A percentile compares a stretch with the other conserved stretches of the same genome.
Evolutionary conservation across 2,329 filamentous ascomycete genomes (phyloP).

Genomic region (Esteya vermicola): DNA sequence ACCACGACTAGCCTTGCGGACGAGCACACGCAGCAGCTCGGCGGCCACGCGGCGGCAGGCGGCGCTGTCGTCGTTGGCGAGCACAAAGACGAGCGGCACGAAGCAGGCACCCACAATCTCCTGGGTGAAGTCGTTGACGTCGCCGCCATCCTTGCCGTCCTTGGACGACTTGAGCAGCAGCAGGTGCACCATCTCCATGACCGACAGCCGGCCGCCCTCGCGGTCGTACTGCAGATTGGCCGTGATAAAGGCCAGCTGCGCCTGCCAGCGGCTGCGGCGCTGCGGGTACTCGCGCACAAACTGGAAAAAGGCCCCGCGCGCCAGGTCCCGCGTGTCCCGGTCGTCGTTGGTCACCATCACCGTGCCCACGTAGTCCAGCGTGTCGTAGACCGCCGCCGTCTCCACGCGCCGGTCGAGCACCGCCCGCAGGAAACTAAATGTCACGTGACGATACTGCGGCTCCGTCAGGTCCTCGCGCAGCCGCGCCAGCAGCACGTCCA

Average conservation of each 20-base stretch:
- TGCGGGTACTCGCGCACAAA: conserved; percentile 93
- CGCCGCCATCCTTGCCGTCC: neutral
- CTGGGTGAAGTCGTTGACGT: conserved; percentile 56
- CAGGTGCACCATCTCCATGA: conserved; percentile 81
- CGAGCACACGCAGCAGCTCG: conserved; percentile 66
- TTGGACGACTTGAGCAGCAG: conserved; percentile 59
- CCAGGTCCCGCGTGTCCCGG: conserved; percentile 71
- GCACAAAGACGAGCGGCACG: conserved; percentile 68
- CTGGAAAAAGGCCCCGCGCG: conserved; percentile 80
- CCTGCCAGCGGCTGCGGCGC: conserved; percentile 73
- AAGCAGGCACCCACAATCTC: conserved; percentile 73
- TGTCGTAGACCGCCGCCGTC: conserved; percentile 80
- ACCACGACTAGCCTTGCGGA: conserved; percentile 62
- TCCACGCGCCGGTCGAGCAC: conserved; percentile 76
- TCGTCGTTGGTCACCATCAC: conserved; percentile 97
- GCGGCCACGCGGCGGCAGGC: conserved; percentile 75
- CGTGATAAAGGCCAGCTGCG: conserved; percentile 78
- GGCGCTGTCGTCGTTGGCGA: conserved; percentile 77
- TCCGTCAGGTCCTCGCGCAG: conserved; percentile 84
- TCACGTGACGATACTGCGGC: conserved; percentile 79
- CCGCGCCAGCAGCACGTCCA: conserved; percentile 70
- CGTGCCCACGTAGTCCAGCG: conserved; percentile 72
- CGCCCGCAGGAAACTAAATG: conserved; percentile 85
- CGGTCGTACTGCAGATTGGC: conserved; percentile 86
- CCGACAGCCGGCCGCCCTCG: conserved; percentile 75